Percentiles rank a stretch among this genome's conserved stretches.
Conservation (phyloP, 2,329 filamentous ascomycete species). For the Trichoderma koningiopsis region DNA sequence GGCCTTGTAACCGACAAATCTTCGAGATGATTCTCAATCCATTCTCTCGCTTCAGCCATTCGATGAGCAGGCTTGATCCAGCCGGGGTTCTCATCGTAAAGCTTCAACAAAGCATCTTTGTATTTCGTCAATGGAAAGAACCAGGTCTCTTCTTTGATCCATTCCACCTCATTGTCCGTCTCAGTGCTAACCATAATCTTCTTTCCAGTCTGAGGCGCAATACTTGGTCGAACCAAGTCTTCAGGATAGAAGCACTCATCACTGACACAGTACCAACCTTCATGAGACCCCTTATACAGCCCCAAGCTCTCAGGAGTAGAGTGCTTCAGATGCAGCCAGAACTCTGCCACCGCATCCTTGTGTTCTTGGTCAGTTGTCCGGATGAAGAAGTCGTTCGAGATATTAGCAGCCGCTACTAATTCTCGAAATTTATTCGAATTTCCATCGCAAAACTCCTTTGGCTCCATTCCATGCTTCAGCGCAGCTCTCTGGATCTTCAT, state of each 20-base stretch:
- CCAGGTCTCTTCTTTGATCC: conserved; percentile 91
- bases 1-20: conserved; percentile 91
- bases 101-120: conserved; percentile 72
- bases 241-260: conserved; percentile 96
- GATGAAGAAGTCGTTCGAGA: conserved; percentile 85
- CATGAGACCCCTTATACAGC: conserved; percentile 83
- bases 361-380: conserved; percentile 87
- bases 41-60: conserved; percentile 76
- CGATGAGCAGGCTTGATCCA: conserved; percentile 75
- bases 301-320: conserved; percentile 61
- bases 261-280: conserved; percentile 95
- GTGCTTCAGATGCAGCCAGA: conserved; percentile 76
- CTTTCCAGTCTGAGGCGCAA: conserved; percentile 79
- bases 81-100: conserved; percentile 75
- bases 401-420: conserved; percentile 68
- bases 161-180: conserved; percentile 91
- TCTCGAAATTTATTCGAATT: conserved; percentile 78
- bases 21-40: conserved; percentile 75
- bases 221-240: conserved; percentile 68
- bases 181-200: conserved; percentile 83
- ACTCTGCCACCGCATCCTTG: conserved; percentile 80
- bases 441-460: conserved; percentile 85
- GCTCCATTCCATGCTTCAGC: conserved; percentile 65
- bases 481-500: conserved; percentile 96
- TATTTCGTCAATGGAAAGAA: conserved; percentile 90